Conservation (phyloP, 2,329 filamentous ascomycete genomes). For the Erysiphe neolycopersici region DNA sequence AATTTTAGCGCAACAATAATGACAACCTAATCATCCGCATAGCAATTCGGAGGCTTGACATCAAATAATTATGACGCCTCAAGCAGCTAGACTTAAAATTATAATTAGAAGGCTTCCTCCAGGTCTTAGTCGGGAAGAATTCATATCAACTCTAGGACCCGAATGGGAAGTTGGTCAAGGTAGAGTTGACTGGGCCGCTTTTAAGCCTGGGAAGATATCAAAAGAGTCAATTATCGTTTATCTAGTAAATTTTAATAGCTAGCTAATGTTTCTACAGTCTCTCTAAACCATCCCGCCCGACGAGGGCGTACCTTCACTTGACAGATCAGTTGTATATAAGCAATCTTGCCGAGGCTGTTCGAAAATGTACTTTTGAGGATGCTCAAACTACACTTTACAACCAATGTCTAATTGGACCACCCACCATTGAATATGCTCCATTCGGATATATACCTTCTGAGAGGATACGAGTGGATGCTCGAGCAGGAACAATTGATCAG, state of each 20-base stretch:
- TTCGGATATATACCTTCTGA: conserved; percentile 60
- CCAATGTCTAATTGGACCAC: conserved; percentile 48
- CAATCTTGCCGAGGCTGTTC: conserved; percentile 42
- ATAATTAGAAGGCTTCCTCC: too few relatives aligned
- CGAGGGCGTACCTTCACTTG: conserved; percentile 61
- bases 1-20: too few relatives aligned
- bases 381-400: conserved; percentile 50
- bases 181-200: conserved; percentile 45
- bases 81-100: too few relatives aligned
- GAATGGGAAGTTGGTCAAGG: conserved; percentile 63
- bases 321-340: conserved; percentile 41
- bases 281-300: conserved; percentile 62
- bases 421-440: conserved; percentile 53
- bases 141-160: too few relatives aligned
- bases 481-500: conserved; percentile 87
- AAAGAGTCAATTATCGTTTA: too few relatives aligned
- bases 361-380: conserved; percentile 48
- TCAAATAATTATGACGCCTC: too few relatives aligned
- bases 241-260: too few relatives aligned
- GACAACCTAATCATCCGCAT: too few relatives aligned
- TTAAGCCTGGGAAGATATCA: too few relatives aligned
- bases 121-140: too few relatives aligned
- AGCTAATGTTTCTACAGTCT: conserved; percentile 21
- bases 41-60: too few relatives aligned
- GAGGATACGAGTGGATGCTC: conserved; percentile 51